Conservation (phyloP, 2,329 filamentous ascomycete genomes). For the Mollisia scopiformis region DNA sequence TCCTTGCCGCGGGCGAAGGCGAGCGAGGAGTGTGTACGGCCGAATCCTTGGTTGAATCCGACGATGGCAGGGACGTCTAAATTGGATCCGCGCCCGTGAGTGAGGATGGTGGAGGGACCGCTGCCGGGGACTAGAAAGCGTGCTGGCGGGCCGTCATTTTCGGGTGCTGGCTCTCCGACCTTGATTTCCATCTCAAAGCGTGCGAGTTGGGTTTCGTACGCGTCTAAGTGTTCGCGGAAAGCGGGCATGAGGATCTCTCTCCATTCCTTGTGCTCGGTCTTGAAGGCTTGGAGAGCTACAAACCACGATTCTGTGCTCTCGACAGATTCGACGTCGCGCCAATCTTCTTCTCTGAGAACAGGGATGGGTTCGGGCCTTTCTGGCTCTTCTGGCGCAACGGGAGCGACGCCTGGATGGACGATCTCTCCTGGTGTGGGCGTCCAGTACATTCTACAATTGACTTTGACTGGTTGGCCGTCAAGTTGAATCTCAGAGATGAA, state of each 20-base stretch:
- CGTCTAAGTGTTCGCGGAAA: background rate
- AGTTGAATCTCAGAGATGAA: background rate
- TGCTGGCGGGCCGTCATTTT: background rate
- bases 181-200: background rate
- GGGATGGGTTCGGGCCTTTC: background rate
- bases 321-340: too few species aligned
- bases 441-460: background rate
- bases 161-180: too few species aligned
- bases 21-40: conserved; percentile 3
- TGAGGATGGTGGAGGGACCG: background rate
- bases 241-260: background rate
- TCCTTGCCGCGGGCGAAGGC: background rate
- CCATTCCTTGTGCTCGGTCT: background rate
- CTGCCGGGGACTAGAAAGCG: background rate
- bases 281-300: too few species aligned
- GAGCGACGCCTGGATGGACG: background rate
- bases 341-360: too few species aligned
- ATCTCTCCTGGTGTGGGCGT: background rate
- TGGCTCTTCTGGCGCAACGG: background rate
- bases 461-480: background rate
- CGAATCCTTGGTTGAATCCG: conserved; percentile 4
- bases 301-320: too few species aligned
- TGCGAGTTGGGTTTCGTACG: background rate
- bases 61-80: background rate
- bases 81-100: conserved; percentile 1